Conservation (phyloP, 2,329 filamentous ascomycete species). For the Ceratocystiopsis sp. region DNA sequence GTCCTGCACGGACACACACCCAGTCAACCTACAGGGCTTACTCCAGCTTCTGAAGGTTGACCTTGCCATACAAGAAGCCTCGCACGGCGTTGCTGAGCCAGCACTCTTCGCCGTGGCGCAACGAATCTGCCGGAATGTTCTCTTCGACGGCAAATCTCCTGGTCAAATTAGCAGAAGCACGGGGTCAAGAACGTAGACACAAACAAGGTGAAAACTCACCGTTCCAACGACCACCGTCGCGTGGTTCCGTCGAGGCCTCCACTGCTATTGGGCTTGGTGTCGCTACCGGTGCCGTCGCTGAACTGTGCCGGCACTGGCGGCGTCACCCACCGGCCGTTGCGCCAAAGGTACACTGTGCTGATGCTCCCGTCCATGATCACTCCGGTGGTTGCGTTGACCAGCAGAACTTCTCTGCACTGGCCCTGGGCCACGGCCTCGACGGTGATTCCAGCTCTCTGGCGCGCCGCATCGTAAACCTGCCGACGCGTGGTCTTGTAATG, state of each 20-base stretch:
- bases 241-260: constrained; percentile 76
- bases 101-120: constrained; percentile 58
- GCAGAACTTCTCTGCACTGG: constrained; percentile 45
- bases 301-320: constrained; percentile 40
- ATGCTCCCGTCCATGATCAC: constrained; percentile 74
- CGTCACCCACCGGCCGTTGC: constrained; percentile 59
- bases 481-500: constrained; percentile 74
- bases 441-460: constrained; percentile 40
- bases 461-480: constrained; percentile 52
- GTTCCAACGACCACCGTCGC: constrained; percentile 64
- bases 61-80: constrained; percentile 47
- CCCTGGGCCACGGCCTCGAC: constrained; percentile 27
- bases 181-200: neutral
- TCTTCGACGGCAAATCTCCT: constrained; percentile 49
- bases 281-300: constrained; percentile 10
- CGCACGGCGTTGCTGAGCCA: constrained; percentile 82
- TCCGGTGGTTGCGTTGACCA: constrained; percentile 42
- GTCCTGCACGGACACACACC: too few relatives aligned
- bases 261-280: constrained; percentile 22
- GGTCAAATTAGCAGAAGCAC: neutral
- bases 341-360: constrained; percentile 69
- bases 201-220: constrained; percentile 21
- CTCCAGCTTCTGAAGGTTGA: constrained; percentile 13
- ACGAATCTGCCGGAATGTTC: constrained; percentile 36
- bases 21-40: too few relatives aligned